Conservation (phyloP, 176 grass and related monocot genomes). For the Pontederia paniculata region DNA sequence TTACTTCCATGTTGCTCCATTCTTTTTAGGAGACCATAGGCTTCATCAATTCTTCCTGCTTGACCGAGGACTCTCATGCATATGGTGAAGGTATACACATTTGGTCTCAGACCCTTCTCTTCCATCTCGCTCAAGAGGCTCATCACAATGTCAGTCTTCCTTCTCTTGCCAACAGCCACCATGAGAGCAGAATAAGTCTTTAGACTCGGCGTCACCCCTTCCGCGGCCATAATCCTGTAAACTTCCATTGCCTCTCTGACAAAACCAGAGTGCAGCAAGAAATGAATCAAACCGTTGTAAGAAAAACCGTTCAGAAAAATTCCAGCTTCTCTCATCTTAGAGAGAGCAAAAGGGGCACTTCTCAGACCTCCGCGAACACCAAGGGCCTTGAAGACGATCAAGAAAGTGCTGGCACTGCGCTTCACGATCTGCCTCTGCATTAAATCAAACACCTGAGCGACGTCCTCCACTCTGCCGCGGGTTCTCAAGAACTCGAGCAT, state of each 20-base stretch:
- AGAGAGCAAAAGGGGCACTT: constrained; percentile 46
- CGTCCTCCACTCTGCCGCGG: constrained; percentile 47
- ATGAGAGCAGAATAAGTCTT: constrained; percentile 83
- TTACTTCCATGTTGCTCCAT: constrained; percentile 65
- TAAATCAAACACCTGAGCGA: constrained; percentile 79
- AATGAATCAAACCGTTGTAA: constrained; percentile 75
- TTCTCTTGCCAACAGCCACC: constrained; percentile 67
- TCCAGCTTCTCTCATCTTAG: constrained; percentile 45
- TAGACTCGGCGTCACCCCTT: constrained; percentile 33
- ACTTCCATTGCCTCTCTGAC: constrained; percentile 54
- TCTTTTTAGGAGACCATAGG: constrained; percentile 35
- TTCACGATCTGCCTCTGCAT: constrained; percentile 85
- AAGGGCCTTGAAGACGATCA: constrained; percentile 47
- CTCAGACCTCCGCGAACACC: constrained; percentile 47
- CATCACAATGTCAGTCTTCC: constrained; percentile 42
- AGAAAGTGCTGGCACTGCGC: constrained; percentile 49
- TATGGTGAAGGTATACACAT: constrained; percentile 94
- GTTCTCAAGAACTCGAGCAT: constrained; percentile 77
- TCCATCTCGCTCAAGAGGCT: constrained; percentile 64
- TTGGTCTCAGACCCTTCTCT: constrained; percentile 51
- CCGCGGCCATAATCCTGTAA: constrained; percentile 43
- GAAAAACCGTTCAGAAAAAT: constrained; percentile 58
- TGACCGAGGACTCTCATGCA: constrained; percentile 76
- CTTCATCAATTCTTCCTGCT: constrained; percentile 42
- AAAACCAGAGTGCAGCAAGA: constrained; percentile 59